phyloP scores from a whole-genome alignment of 176 grass and related monocot genomes.

The Cocos nucifera region DNA sequence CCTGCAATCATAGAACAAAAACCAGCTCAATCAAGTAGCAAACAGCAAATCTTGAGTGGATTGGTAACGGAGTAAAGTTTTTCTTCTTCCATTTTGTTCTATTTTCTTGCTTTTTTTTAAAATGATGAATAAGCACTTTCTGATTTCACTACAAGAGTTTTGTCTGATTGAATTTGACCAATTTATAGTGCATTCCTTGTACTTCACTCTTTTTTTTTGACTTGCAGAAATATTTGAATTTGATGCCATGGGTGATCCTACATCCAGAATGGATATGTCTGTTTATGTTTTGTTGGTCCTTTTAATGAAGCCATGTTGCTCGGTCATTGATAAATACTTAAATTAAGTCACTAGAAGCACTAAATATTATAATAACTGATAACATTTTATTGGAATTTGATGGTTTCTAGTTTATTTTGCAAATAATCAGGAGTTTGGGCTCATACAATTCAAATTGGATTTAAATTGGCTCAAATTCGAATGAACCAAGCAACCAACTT shows the following conservation, averaged over 20 bases:
- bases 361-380: too few relatives aligned
- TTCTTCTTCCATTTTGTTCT: constrained; percentile 13
- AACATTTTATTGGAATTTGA: too few relatives aligned
- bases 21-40: constrained; percentile 66
- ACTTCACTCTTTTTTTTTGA: background rate
- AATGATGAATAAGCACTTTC: background rate
- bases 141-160: background rate
- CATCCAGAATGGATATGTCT: constrained; percentile 70
- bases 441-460: too few relatives aligned
- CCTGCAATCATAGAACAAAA: constrained; percentile 55
- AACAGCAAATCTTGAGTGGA: constrained; percentile 47
- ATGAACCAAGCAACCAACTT: too few relatives aligned
- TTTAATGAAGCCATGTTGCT: constrained; percentile 76
- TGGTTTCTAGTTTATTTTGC: too few relatives aligned
- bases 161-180: too few relatives aligned
- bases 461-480: too few relatives aligned
- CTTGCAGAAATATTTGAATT: constrained; percentile 91
- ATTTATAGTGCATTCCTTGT: too few relatives aligned
- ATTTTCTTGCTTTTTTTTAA: background rate
- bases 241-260: constrained; percentile 82
- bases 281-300: constrained; percentile 87
- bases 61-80: constrained; percentile 24
- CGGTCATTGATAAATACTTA: constrained; percentile 23
- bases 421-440: too few relatives aligned
- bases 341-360: too few relatives aligned